phyloP scores from a whole-genome alignment of 2,329 filamentous ascomycete species.

The Aspergillus sp. region DNA sequence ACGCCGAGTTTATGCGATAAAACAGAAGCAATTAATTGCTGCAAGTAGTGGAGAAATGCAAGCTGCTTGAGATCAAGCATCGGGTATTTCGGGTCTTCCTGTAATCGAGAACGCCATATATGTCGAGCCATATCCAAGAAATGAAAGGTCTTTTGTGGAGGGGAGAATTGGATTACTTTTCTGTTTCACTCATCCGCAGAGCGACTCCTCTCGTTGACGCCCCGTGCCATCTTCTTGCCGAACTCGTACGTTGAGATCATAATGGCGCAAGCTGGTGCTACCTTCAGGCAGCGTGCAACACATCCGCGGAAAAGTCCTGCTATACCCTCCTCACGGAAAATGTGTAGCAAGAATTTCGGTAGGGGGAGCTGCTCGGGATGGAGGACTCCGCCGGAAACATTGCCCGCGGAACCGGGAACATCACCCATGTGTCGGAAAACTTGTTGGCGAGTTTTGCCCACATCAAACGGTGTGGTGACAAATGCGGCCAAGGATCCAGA shows the following conservation, averaged over 20 bases:
- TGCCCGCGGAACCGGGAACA: slow-evolving; percentile 23
- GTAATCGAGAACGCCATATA: not conserved
- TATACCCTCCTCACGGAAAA: slow-evolving; percentile 81
- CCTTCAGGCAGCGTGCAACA: slow-evolving; percentile 88
- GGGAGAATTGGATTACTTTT: not conserved
- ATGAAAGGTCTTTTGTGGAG: too few species aligned
- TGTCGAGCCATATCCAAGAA: not conserved
- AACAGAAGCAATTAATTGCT: slow-evolving; percentile 22
- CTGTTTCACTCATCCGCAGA: slow-evolving; percentile 19
- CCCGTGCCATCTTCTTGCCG: slow-evolving; percentile 82
- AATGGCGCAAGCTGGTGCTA: slow-evolving; percentile 94
- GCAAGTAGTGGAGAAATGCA: slow-evolving; percentile 15
- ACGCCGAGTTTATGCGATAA: slow-evolving; percentile 26
- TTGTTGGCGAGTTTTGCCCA: slow-evolving; percentile 94
- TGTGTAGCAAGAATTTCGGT: slow-evolving; percentile 82
- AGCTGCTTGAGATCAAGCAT: slow-evolving; percentile 1
- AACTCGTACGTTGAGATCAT: slow-evolving; percentile 99
- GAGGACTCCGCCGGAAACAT: slow-evolving; percentile 20
- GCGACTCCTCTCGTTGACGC: slow-evolving; percentile 65
- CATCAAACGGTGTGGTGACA: slow-evolving; percentile 92
- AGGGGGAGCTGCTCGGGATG: slow-evolving; percentile 75
- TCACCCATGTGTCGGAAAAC: slow-evolving; percentile 66
- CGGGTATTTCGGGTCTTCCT: slow-evolving; percentile 3
- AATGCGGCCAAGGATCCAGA: slow-evolving; percentile 85
- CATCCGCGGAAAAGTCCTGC: slow-evolving; percentile 85